A percentile compares a stretch with the other conserved stretches of the same genome.
Evolutionary conservation across 2,329 filamentous ascomycete genomes (phyloP).

Genomic region (Canariomyces notabilis): DNA sequence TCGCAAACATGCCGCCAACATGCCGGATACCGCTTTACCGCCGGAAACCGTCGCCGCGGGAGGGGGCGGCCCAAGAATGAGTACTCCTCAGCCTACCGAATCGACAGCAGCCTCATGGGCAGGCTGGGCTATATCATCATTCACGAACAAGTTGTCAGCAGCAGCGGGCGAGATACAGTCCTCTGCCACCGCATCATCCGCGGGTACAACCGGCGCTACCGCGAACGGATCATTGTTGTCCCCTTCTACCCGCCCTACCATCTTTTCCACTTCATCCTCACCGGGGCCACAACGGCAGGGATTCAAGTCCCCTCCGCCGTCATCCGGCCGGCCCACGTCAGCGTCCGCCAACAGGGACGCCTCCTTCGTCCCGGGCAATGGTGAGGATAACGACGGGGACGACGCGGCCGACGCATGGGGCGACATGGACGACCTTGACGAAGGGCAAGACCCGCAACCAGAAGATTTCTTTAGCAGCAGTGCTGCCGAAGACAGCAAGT

Average conservation of each 20-base stretch:
- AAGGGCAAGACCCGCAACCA: constrained; percentile 34
- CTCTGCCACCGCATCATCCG: constrained; percentile 32
- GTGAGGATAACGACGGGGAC: constrained; percentile 46
- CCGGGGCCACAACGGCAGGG: constrained; percentile 58
- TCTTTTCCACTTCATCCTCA: constrained; percentile 36
- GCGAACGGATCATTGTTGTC: constrained; percentile 32
- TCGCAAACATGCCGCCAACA: constrained; percentile 67
- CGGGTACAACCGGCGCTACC: constrained; percentile 27
- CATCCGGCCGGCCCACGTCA: constrained; percentile 41
- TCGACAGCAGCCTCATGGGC: constrained; percentile 65
- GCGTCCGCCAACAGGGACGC: constrained; percentile 39
- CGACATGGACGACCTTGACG: constrained; percentile 53
- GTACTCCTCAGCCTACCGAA: constrained; percentile 61
- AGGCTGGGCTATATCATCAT: constrained; percentile 97
- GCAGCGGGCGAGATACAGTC: constrained; percentile 83
- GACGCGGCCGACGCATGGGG: constrained; percentile 73
- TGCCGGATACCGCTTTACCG: constrained; percentile 77
- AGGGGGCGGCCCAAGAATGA: constrained; percentile 65
- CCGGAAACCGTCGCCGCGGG: constrained; percentile 51
- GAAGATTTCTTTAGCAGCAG: constrained; percentile 3
- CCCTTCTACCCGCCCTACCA: constrained; percentile 32
- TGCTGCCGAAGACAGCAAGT: neutral
- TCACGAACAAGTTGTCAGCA: constrained; percentile 86
- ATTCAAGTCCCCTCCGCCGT: constrained; percentile 46
- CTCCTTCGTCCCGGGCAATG: constrained; percentile 47